Evolutionary conservation across 768 basidiomycete genomes (phyloP), one percentile per base, ranked within the genome.

Genomic region (Glaciozyma antarctica): DNA sequence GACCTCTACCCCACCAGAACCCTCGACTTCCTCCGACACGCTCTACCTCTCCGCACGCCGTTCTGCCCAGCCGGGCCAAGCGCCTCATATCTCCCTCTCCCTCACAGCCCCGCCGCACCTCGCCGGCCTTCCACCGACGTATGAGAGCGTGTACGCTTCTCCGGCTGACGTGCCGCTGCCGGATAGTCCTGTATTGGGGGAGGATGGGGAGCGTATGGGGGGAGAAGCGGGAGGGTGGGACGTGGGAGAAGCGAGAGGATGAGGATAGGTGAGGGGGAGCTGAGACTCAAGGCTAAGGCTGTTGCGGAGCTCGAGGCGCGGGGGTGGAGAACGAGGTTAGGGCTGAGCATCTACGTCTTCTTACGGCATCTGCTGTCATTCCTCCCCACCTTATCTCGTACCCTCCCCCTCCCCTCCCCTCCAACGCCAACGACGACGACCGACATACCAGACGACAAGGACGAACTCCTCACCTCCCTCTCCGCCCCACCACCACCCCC

Each of bases 31-130:
- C 10, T 16, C 56, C 28, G 38, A 8, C 34, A 51, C 59, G 58
- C 58, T 58, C 44, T 48, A 44, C 58, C 44, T 58, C 58, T 48
- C 58, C 15, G 43, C 45, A 16, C 59, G 48, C 30, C 22, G 30
- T 4, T 16, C 21, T 19, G 6, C 5, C 5, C 15, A 47, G n/a
- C 24, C 26, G 22, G 30, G 59, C 9, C n/a, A 32, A 22, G 21
- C 16, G 45, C 57, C 43, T 0, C 12, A 13, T 1, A 24, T 58
- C 41, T 38, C 34, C 22, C 38, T 56, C 34, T 38, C 34, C 22
- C 34, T 38, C n/a, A 38, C 32, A 7, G 7, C 55, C 15, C 55
- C 55, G 12, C 30, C 55, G 21, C 55, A 56, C 38, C 28, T 56
- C 49, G 24, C n/a, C n/a, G 49, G 49, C 49, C 9, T 51, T 5